These are phyloP conservation scores for Danielozyma ontarioensis DNA, from an alignment of 805 yeast genomes.

Conservation along the genomic window DNA sequence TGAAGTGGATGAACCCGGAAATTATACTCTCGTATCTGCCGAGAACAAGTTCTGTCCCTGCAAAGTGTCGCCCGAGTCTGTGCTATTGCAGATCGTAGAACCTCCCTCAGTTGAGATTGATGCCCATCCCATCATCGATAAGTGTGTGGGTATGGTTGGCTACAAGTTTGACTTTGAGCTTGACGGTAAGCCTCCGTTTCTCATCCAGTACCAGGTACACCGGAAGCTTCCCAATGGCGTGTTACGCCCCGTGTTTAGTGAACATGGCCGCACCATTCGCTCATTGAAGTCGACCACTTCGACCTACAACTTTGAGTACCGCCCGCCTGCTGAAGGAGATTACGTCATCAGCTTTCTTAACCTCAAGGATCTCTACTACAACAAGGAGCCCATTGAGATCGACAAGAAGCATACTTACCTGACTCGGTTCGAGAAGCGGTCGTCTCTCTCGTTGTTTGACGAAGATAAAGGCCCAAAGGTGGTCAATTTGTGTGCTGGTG, in stretches of 20 bases:
- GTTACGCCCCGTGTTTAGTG: constrained; percentile 26
- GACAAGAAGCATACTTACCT: constrained; percentile 48
- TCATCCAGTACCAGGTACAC: constrained; percentile 56
- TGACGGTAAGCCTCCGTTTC: constrained; percentile 80
- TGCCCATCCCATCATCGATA: constrained; percentile 66
- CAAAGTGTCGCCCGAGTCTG: constrained; percentile 43
- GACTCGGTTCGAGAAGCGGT: constrained; percentile 69
- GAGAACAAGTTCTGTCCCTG: constrained; percentile 65
- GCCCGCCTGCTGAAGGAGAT: constrained; percentile 77
- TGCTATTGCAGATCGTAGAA: constrained; percentile 29
- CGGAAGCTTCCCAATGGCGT: constrained; percentile 31
- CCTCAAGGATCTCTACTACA: constrained; percentile 56
- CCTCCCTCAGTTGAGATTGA: constrained; percentile 36
- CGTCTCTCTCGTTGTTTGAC: constrained; percentile 34
- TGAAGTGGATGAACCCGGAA: constrained; percentile 56
- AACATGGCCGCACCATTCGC: constrained; percentile 23
- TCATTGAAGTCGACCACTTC: constrained; percentile 21
- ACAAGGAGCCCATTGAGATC: constrained; percentile 34
- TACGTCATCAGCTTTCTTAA: constrained; percentile 68
- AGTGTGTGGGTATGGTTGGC: constrained; percentile 92
- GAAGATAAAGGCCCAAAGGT: constrained; percentile 9
- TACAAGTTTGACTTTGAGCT: constrained; percentile 58
- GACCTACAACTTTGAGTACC: constrained; percentile 47
- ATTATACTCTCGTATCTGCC: constrained; percentile 51
- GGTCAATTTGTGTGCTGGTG: constrained; percentile 26